Percentiles rank a stretch among this genome's conserved stretches.
Conservation (phyloP, 208 protist genomes). For the Wallacemonas sp. region DNA sequence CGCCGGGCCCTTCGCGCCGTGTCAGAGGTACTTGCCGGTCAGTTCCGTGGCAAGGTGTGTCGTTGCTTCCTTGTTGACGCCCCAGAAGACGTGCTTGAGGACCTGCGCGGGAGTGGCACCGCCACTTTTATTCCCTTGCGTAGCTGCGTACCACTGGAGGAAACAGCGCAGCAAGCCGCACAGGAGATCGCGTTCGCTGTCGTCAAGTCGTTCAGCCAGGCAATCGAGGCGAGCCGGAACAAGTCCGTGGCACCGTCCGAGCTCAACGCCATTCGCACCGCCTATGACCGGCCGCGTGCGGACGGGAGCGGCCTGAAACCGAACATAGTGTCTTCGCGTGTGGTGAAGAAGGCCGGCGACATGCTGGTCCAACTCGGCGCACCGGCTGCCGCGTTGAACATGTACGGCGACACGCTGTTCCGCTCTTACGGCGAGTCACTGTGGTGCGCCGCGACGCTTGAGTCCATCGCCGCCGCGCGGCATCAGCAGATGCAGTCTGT, state of each 20-base stretch:
- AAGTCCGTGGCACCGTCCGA: slow-evolving; percentile 26
- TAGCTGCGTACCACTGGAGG: slow-evolving; percentile 22
- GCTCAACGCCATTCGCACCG: slow-evolving; percentile 16
- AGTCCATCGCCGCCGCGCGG: slow-evolving; percentile 77
- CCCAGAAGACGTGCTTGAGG: background rate
- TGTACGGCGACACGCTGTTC: slow-evolving; percentile 69
- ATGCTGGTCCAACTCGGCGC: slow-evolving; percentile 66
- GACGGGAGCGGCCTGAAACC: slow-evolving; percentile 17
- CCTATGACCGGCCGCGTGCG: slow-evolving; percentile 11
- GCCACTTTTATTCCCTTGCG: slow-evolving; percentile 23
- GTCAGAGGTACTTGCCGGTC: slow-evolving; percentile 47
- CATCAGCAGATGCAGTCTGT: slow-evolving; percentile 56
- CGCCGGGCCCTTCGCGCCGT: slow-evolving; percentile 42
- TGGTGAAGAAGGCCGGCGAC: slow-evolving; percentile 69
- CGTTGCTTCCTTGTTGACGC: slow-evolving; percentile 63
- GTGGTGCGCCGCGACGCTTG: slow-evolving; percentile 76
- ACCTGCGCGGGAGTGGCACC: background rate
- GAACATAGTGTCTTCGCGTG: slow-evolving; percentile 19
- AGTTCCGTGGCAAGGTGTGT: slow-evolving; percentile 66
- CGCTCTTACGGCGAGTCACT: slow-evolving; percentile 45
- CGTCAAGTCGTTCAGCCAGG: slow-evolving; percentile 17
- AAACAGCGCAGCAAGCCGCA: slow-evolving; percentile 30
- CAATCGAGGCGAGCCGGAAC: slow-evolving; percentile 21
- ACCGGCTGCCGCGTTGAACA: slow-evolving; percentile 40
- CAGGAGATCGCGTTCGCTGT: slow-evolving; percentile 35